Evolutionary conservation across 805 yeast genomes (phyloP), one percentile per base, ranked within the genome.

Genomic region (Starmerella tilneyi): DNA sequence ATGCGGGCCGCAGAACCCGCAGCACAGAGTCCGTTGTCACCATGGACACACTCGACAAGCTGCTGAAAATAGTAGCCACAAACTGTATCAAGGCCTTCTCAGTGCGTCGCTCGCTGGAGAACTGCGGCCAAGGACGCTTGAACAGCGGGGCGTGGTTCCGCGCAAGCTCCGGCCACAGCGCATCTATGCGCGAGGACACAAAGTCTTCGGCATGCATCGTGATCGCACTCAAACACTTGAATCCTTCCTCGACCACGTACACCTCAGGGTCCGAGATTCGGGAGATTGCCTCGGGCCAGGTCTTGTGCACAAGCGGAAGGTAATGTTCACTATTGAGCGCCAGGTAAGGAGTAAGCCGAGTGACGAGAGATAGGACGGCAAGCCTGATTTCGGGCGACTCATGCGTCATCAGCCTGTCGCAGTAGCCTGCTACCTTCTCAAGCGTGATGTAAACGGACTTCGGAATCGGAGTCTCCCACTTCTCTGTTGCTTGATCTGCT

Each of bases 401-500:
- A 54, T 83, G 92, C 2, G 84, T 76, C 29, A 84, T 63, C 23
- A 75, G 68, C 47, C 84, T 66, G 44, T 83, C 81, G 6, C 89
- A 80, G 58, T 85, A 84, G 5, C 68, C 72, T 43, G 77, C 67
- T 3, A 89, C 76, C 44, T 75, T 74, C 35, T 77, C 74, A 1
- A 83, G 63, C 2, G 79, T 64, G 31, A 63, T 59, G 59, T 84
- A 89, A 0, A 81, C 64, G 2, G 69, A 63, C 32, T 71, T 65
- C 0, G 94, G 82, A 0, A 88, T 65, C 0, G 79, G 77, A 0
- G 89, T 79, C 0, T 58, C 53, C 96, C 96, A 86, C 26, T 68
- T 67, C 2, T 56, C 53, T 1, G 48, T 52, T 8, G 54, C 64
- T 13, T 51, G 56, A n/a, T 64, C 67, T 17, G 49, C 73, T 6